phyloP scores from a whole-genome alignment of 352 stramenopile genomes.

The Phytopythium delawarense region DNA sequence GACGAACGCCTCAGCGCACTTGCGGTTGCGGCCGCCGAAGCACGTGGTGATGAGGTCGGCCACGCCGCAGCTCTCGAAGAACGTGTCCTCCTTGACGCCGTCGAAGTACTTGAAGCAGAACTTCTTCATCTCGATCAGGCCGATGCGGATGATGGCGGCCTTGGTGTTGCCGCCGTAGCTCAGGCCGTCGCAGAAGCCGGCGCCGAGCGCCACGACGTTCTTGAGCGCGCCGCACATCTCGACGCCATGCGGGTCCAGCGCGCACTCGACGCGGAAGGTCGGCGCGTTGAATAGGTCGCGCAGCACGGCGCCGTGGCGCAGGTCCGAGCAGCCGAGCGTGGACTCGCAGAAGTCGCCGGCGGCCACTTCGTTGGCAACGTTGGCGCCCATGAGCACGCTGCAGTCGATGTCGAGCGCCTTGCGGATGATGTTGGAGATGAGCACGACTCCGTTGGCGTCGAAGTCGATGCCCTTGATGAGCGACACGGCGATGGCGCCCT shows the following conservation, averaged over 20 bases:
- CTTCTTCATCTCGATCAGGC: conserved; percentile 94
- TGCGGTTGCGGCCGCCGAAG: conserved; percentile 96
- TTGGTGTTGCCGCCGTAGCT: conserved; percentile 97
- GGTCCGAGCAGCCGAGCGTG: conserved; percentile 88
- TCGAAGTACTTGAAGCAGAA: conserved; percentile 94
- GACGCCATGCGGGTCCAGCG: conserved; percentile 91
- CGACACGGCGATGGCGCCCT: conserved; percentile 77
- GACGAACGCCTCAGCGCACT: conserved; percentile 94
- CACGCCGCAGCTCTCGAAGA: conserved; percentile 96
- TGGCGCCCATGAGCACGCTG: conserved; percentile 96
- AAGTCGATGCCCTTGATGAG: conserved; percentile 92
- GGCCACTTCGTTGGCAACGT: conserved; percentile 96
- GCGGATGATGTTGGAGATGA: conserved; percentile 89
- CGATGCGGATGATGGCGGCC: conserved; percentile 95
- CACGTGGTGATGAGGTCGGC: conserved; percentile 98
- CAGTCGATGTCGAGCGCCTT: conserved; percentile 83
- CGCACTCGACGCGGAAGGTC: conserved; percentile 93
- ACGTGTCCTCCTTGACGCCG: conserved; percentile 91
- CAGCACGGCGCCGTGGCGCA: conserved; percentile 65
- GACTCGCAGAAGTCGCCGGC: conserved; percentile 95
- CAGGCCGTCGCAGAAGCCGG: conserved; percentile 96
- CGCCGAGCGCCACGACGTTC: conserved; percentile 96
- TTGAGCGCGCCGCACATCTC: conserved; percentile 97
- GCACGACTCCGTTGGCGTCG: conserved; percentile 72
- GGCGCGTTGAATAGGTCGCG: conserved; percentile 75